Base-by-base conservation (phyloP, 2,329 filamentous ascomycete species). In the Blastomyces gilchristii region DNA sequence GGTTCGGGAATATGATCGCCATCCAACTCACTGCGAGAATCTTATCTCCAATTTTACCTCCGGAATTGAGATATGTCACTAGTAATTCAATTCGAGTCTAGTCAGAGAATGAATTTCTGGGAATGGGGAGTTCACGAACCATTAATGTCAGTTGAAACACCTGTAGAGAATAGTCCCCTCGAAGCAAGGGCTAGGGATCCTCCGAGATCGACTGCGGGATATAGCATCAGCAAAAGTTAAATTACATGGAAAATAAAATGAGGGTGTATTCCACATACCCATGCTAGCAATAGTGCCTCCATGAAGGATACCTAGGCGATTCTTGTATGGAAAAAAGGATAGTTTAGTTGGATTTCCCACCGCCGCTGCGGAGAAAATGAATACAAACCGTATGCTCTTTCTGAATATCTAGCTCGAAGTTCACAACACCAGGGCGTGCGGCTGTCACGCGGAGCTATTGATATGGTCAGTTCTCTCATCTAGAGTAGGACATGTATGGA, bases 161-260 rank as follows among this genome's bases (percentile, higher is more conserved):
- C 85, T 0, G 85, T 88, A 25, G 85, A 80, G 69, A 83, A 87
- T 1, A 88, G 77, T 0, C 86, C 85, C 43, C 82, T 77, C 0
- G 85, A 87, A 7, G 85, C 86, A 50, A 88, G 83, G 9, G 85
- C 85, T 11, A 88, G 75, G 18, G 84, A 87, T 28, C 86, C 86
- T 4, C 86, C 85, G 0, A 87, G 81, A 67, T 88, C 85, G 57
- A 87, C 84, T 83, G 39, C 16, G 22, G 16, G 34, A 61, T 34
- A 52, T 25, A 49, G n/a, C 28, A 62, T 50, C 43, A 62, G 31
- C n/a, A 43, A 56, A 7, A 58, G 14, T 4, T 39, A 39, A 12
- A 25, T 39, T 58, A 39, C 53, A 52, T 47, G 3, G 37, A 65
- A 62, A 22, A 37, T 28, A 53, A 11, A 28, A 54, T 18, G n/a